phyloP scores from a whole-genome alignment of 306 rosid genomes.

The Castanea mollissima region DNA sequence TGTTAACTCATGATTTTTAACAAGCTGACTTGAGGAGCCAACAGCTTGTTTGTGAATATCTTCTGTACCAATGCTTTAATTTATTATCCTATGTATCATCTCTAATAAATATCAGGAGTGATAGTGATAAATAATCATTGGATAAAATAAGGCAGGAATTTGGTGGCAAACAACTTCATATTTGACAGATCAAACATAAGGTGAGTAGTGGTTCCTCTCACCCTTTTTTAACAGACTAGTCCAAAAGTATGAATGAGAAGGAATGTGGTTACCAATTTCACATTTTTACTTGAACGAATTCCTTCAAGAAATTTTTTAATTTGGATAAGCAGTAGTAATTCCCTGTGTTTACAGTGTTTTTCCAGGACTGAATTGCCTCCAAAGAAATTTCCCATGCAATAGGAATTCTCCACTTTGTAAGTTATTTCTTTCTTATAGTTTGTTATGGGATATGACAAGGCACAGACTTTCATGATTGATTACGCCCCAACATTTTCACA shows the following conservation, averaged over 20 bases:
- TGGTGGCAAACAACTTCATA: slow-evolving; percentile 33
- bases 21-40: no score
- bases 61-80: not conserved
- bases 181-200: slow-evolving; percentile 6
- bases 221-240: not conserved
- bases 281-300: not conserved
- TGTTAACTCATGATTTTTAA: no score
- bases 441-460: not conserved
- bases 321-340: not conserved
- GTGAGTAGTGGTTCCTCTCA: slow-evolving; percentile 7
- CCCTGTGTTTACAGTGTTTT: slow-evolving; percentile 47
- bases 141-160: slow-evolving; percentile 17
- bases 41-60: no score
- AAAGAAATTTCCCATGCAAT: slow-evolving; percentile 59
- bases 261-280: not conserved
- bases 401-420: slow-evolving; percentile 58
- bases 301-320: not conserved
- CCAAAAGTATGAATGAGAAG: not conserved
- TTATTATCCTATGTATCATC: not conserved
- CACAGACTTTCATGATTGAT: not conserved
- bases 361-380: slow-evolving; percentile 70
- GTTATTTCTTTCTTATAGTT: slow-evolving; percentile 6
- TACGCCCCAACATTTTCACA: not conserved
- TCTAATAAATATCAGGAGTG: not conserved
- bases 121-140: not conserved